Evolutionary conservation across 805 yeast genomes (phyloP), one percentile per base, ranked within the genome.

Genomic region (Jamesozyma spencerorum): DNA sequence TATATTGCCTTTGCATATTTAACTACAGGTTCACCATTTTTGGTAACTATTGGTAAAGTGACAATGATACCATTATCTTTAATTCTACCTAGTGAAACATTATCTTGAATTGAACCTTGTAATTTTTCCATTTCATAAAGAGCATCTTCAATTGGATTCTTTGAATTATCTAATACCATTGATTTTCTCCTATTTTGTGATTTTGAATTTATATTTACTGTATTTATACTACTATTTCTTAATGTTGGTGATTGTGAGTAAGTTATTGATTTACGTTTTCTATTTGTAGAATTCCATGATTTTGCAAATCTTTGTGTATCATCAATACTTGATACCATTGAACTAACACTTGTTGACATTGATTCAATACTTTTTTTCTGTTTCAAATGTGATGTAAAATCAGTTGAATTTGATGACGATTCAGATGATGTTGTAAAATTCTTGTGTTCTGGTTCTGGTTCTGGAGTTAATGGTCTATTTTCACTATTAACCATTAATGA

Each of bases 281-380:
- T 54, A 40, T 38, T 40, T 7, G 53, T 47, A 3, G 62, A 58
- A 37, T 60, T 60, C 64, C 64, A 60, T 5, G 64, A 60, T 41
- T 58, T 57, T 4, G 59, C 62, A 47, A 57, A 57, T 24, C 62
- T 49, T 39, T 58, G 59, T 2, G 57, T 55, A 18, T 60, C 64
- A 38, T 53, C 61, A 17, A 60, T 57, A 43, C 54, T 55, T 31
- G 55, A 52, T 3, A 55, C 60, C 48, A 56, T 48, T 6, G 64
- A 58, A 24, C 59, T 54, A 5, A 60, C 57, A 1, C 63, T 58
- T 1, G 64, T 60, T 4, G 55, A 44, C 54, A 57, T 55, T 4
- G 64, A 57, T 20, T 60, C 64, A 24, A 51, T 37, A 38, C 63
- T 58, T 24, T 50, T 46, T 12, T 51, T 49, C 28, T 53, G 55